Evolutionary conservation across 148 eudicot genomes (phyloP).

Genomic region (Simmondsia chinensis): DNA sequence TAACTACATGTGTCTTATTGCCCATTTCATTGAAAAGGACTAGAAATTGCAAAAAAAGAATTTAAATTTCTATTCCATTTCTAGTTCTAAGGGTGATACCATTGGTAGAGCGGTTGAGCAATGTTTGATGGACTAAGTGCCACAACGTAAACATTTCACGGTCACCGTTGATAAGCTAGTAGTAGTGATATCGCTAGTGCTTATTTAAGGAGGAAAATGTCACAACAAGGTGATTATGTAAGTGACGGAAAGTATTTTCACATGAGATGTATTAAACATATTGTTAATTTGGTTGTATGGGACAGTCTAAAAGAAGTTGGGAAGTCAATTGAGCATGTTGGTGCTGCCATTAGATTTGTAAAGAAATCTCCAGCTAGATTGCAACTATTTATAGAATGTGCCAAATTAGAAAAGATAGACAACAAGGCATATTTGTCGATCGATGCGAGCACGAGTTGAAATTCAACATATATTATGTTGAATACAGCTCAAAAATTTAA

Average conservation of each 20-base stretch:
- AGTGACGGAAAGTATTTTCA: constrained; percentile 1
- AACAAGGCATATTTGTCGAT: no score
- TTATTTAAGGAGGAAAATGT: not conserved
- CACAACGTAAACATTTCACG: no score
- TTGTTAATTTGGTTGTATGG: not conserved
- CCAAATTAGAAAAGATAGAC: no score
- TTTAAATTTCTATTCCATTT: not conserved
- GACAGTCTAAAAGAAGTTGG: not conserved
- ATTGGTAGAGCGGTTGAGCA: no score
- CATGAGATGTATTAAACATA: constrained; percentile 1
- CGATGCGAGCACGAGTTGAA: no score
- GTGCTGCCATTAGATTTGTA: not conserved
- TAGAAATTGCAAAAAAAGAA: not conserved
- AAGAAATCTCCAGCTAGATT: constrained; percentile 1
- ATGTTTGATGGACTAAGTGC: no score
- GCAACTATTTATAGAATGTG: no score
- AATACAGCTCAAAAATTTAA: no score
- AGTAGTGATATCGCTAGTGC: constrained; percentile 1
- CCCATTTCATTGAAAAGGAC: not conserved
- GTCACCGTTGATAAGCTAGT: constrained; percentile 5
- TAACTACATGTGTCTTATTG: not conserved
- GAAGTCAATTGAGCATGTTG: not conserved
- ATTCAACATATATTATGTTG: no score
- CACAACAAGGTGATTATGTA: not conserved
- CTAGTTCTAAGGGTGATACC: not conserved